phyloP scores from a whole-genome alignment of 139 green algal genomes.

The Coccomyxa sp. region DNA sequence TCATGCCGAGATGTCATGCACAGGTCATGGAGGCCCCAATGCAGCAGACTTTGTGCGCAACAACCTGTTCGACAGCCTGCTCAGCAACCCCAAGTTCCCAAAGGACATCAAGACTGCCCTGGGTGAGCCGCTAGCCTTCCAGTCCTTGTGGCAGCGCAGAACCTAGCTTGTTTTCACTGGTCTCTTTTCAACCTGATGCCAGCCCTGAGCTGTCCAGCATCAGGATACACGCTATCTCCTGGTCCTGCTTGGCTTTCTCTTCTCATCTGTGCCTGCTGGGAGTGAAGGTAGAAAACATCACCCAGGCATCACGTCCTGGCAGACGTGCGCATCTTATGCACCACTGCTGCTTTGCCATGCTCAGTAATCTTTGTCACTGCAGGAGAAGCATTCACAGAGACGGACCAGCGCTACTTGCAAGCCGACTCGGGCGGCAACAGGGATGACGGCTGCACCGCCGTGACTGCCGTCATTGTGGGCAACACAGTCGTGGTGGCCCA shows the following conservation, averaged over 20 bases:
- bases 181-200: too few relatives aligned
- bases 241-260: neutral
- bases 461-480: conserved; percentile 71
- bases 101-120: conserved; percentile 52
- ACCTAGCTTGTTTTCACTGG: too few relatives aligned
- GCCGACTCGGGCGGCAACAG: conserved; percentile 45
- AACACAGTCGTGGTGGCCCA: conserved; percentile 82
- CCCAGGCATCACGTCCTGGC: neutral
- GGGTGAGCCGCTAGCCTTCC: conserved; percentile 31
- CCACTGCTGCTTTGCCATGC: neutral
- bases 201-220: too few relatives aligned
- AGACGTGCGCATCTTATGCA: neutral
- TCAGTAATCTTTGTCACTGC: neutral
- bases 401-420: conserved; percentile 76
- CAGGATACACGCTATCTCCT: too few relatives aligned
- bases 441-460: conserved; percentile 86
- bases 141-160: too few relatives aligned
- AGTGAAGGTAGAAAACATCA: neutral
- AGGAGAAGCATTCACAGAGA: conserved; percentile 72
- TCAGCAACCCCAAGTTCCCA: conserved; percentile 66
- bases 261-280: neutral
- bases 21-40: conserved; percentile 84
- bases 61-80: conserved; percentile 83
- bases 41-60: conserved; percentile 81
- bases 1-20: too few relatives aligned